A percentile compares a stretch with the other conserved stretches of the same genome.
phyloP scores from a whole-genome alignment of 2,329 filamentous ascomycete genomes.

The Phyllosticta ampelicida region DNA sequence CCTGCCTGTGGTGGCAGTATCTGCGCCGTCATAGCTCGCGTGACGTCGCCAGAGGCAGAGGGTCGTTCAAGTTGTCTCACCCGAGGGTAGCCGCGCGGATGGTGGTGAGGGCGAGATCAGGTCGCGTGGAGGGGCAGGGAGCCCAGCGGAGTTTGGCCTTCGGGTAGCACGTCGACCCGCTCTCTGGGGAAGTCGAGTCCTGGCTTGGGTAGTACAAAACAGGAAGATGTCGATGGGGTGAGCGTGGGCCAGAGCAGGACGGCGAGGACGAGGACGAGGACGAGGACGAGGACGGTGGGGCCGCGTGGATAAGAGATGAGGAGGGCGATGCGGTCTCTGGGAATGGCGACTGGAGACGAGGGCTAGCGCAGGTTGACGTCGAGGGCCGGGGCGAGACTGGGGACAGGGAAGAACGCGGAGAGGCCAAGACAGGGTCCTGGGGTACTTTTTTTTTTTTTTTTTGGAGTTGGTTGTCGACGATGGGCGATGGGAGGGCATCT shows the following conservation, averaged over 20 bases:
- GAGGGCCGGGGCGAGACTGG: neutral
- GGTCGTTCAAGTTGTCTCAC: slow-evolving; percentile 3
- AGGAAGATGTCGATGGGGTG: slow-evolving; percentile 2
- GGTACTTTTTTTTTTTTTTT: neutral
- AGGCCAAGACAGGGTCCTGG: neutral
- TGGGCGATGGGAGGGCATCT: neutral
- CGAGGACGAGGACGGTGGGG: neutral
- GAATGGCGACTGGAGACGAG: neutral
- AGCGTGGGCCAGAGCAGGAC: neutral
- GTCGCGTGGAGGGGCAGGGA: neutral
- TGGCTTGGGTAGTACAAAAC: slow-evolving; percentile 4
- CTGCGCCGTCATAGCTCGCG: slow-evolving; percentile 10
- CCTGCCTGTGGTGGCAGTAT: slow-evolving; percentile 9
- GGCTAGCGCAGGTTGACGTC: slow-evolving; percentile 7
- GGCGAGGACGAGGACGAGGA: neutral
- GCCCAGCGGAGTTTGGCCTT: slow-evolving; percentile 5
- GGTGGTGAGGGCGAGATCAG: neutral
- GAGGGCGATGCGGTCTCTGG: neutral
- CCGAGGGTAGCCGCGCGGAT: slow-evolving; percentile 5
- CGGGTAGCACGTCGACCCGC: slow-evolving; percentile 1
- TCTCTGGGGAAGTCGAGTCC: neutral
- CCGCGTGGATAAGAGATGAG: neutral
- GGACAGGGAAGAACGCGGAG: neutral
- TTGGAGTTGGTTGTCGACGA: neutral
- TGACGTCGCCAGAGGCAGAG: neutral